Conservation (phyloP, 805 yeast species). For the Yamadazyma endophytica region DNA sequence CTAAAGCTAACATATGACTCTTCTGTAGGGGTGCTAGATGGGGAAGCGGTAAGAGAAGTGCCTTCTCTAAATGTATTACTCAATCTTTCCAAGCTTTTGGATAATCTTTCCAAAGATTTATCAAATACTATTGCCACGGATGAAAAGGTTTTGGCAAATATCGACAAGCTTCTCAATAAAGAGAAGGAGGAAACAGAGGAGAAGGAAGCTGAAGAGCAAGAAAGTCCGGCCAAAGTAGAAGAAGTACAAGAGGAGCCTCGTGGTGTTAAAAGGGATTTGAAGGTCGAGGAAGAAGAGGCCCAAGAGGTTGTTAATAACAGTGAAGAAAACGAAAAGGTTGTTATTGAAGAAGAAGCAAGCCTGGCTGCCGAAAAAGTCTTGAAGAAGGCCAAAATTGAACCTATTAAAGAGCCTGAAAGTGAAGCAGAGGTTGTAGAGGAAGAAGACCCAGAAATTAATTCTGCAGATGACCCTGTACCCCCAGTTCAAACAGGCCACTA, state of each 20-base stretch:
- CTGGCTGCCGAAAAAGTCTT: slow-evolving; percentile 2
- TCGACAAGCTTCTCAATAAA: no score
- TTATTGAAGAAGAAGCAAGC: slow-evolving; percentile 2
- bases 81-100: slow-evolving; percentile 42
- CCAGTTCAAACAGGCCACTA: slow-evolving; percentile 43
- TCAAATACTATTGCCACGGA: slow-evolving; percentile 29
- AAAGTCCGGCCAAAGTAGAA: slow-evolving; percentile 5
- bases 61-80: slow-evolving; percentile 41
- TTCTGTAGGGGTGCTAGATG: slow-evolving; percentile 57
- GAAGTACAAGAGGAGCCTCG: slow-evolving; percentile 9
- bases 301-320: slow-evolving; percentile 5
- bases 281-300: slow-evolving; percentile 12
- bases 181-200: slow-evolving; percentile 4
- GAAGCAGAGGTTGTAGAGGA: slow-evolving; percentile 6
- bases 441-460: slow-evolving; percentile 13
- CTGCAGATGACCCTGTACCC: slow-evolving; percentile 35
- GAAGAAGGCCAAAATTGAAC: slow-evolving; percentile 3
- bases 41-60: slow-evolving; percentile 44
- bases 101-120: slow-evolving; percentile 36
- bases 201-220: slow-evolving; percentile 7
- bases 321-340: slow-evolving; percentile 4
- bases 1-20: slow-evolving; percentile 54
- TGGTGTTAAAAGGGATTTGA: slow-evolving; percentile 4
- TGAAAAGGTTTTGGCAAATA: slow-evolving; percentile 4
- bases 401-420: no score